A percentile compares a stretch with the other conserved stretches of the same genome.
Evolutionary conservation across 306 rosid genomes (phyloP).

Genomic region (Biancaea sappan): DNA sequence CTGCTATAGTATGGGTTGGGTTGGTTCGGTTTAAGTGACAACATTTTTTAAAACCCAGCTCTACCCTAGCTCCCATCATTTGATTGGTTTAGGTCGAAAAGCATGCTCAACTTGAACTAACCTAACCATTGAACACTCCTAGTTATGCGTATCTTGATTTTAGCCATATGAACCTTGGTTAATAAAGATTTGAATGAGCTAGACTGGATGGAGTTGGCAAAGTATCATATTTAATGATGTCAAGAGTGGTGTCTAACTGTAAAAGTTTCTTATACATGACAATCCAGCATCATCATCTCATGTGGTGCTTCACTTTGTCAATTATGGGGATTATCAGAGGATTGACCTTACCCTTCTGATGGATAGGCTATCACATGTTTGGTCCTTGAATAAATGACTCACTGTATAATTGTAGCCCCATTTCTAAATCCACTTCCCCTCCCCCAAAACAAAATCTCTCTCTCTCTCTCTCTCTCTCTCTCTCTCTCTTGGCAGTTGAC

Average conservation of each 20-base stretch:
- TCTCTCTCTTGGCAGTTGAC: background rate
- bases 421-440: too few species aligned
- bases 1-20: too few species aligned
- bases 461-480: background rate
- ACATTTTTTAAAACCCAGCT: too few species aligned
- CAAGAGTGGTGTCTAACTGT: background rate
- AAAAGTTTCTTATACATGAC: background rate
- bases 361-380: background rate
- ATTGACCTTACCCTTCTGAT: background rate
- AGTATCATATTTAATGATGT: conserved; percentile 20
- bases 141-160: background rate
- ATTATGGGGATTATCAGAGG: background rate
- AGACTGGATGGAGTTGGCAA: background rate
- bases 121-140: too few species aligned
- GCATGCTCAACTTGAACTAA: too few species aligned
- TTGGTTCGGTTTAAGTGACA: too few species aligned
- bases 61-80: too few species aligned
- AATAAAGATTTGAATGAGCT: conserved; percentile 7
- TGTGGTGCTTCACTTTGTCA: background rate
- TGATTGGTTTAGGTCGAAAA: too few species aligned
- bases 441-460: too few species aligned
- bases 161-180: background rate
- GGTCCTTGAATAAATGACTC: background rate
- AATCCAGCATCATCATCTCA: background rate
- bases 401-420: background rate